phyloP scores from a whole-genome alignment of 257 asterid species.

The Ilex aquifolium region DNA sequence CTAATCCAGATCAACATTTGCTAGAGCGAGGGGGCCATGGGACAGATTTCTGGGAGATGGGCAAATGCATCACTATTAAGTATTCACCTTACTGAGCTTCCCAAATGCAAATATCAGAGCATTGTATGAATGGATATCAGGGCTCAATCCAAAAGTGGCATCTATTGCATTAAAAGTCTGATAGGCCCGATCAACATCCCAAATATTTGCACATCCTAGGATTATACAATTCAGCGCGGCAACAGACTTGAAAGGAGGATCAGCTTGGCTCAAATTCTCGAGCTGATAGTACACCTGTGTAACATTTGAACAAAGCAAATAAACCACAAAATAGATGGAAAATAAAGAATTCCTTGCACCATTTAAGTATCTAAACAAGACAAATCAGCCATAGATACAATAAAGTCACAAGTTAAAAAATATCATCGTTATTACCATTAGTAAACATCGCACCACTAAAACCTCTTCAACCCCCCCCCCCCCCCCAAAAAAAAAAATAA shows the following conservation, averaged over 20 bases:
- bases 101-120: slow-evolving; percentile 77
- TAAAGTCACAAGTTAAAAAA: too few species aligned
- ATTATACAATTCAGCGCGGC: slow-evolving; percentile 84
- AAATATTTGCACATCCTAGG: slow-evolving; percentile 90
- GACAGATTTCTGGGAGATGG: neutral
- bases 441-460: too few species aligned
- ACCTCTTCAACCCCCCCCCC: too few species aligned
- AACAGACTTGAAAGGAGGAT: slow-evolving; percentile 74
- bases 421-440: too few species aligned
- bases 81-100: slow-evolving; percentile 64
- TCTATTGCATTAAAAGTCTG: slow-evolving; percentile 76
- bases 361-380: too few species aligned
- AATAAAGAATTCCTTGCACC: too few species aligned
- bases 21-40: too few species aligned
- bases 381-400: too few species aligned
- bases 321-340: neutral
- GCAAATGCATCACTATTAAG: neutral
- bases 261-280: slow-evolving; percentile 64
- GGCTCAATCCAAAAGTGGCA: slow-evolving; percentile 59
- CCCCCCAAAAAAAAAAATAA: too few species aligned
- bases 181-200: slow-evolving; percentile 98
- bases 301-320: slow-evolving; percentile 17
- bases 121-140: slow-evolving; percentile 83
- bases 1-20: too few species aligned
- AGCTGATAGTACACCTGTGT: slow-evolving; percentile 91